These are phyloP conservation scores for Arabidopsis hybrid DNA, from an alignment of 441 rosid genomes.

Conservation along the genomic window DNA sequence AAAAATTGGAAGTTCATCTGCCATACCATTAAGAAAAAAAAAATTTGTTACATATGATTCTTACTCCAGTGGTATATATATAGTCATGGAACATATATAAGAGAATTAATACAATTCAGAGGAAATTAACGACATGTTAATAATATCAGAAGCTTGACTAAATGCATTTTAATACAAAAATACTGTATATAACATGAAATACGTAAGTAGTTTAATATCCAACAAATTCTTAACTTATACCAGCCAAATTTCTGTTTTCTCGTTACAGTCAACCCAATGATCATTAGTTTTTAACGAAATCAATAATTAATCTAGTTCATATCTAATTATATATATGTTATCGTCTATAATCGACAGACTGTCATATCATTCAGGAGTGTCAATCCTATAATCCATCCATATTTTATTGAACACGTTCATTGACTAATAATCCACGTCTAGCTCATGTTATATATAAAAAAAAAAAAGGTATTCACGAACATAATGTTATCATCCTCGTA, in stretches of 20 bases:
- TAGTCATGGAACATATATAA: no score
- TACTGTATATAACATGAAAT: no score
- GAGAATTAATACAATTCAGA: no score
- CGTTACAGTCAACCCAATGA: constrained; percentile 24
- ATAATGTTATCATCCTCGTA: background rate
- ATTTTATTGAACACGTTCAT: constrained; percentile 14
- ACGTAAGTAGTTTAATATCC: background rate
- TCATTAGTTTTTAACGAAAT: constrained; percentile 2
- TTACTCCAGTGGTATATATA: no score
- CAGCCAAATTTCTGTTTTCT: background rate
- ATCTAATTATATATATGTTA: background rate
- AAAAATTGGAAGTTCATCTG: no score
- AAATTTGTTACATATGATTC: no score
- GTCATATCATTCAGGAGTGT: constrained; percentile 36
- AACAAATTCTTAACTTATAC: background rate
- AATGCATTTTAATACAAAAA: no score
- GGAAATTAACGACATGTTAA: no score
- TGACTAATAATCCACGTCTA: constrained; percentile 5
- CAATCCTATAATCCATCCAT: constrained; percentile 7
- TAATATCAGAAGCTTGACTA: no score
- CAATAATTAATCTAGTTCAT: constrained; percentile 24
- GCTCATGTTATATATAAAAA: background rate
- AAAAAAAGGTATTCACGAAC: no score
- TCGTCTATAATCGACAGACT: constrained; percentile 5
- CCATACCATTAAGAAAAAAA: no score